Conservation (phyloP, 1,284 basidiomycete species). For the Athelia sp. region DNA sequence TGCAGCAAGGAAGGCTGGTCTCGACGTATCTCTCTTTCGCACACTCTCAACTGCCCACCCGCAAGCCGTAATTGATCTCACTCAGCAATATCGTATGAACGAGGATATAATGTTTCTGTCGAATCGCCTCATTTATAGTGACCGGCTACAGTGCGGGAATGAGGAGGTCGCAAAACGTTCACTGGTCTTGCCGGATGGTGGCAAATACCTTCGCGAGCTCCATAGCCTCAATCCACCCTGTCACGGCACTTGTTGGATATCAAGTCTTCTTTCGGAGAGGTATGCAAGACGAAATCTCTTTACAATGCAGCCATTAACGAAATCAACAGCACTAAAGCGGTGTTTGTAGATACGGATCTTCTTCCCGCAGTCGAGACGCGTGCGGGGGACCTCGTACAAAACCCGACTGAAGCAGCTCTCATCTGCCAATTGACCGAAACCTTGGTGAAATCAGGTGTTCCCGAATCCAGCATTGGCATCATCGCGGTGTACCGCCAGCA, state of each 20-base stretch:
- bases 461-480: conserved; percentile 73
- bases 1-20: conserved; percentile 77
- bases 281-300: conserved; percentile 23
- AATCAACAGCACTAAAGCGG: conserved; percentile 68
- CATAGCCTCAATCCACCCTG: conserved; percentile 23
- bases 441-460: conserved; percentile 63
- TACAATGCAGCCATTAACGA: conserved; percentile 3
- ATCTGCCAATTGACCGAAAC: conserved; percentile 62
- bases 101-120: conserved; percentile 93
- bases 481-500: conserved; percentile 95
- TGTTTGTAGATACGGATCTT: conserved; percentile 91
- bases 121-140: conserved; percentile 84
- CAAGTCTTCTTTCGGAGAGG: conserved; percentile 61
- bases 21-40: conserved; percentile 90
- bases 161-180: conserved; percentile 59
- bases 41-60: conserved; percentile 85
- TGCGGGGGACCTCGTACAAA: conserved; percentile 88
- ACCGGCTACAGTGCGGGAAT: conserved; percentile 77
- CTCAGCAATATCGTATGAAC: conserved; percentile 95
- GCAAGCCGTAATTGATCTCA: conserved; percentile 76
- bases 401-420: conserved; percentile 71
- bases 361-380: conserved; percentile 75
- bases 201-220: conserved; percentile 28
- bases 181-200: conserved; percentile 49
- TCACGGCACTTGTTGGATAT: conserved; percentile 64